Evolutionary conservation across 1,139 yeast species (phyloP).

Genomic region (Kodamaea sp.): DNA sequence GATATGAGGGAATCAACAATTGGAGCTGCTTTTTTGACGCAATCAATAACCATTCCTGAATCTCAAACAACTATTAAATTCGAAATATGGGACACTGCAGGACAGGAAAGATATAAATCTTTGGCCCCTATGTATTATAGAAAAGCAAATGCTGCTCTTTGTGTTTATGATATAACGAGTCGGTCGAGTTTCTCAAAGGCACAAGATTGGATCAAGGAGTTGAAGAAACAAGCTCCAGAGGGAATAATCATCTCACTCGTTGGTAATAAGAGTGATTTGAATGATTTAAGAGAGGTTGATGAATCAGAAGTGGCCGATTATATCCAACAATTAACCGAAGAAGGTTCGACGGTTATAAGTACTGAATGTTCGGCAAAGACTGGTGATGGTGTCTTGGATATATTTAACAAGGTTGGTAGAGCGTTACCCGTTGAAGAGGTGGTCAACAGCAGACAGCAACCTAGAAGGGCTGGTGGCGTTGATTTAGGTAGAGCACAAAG

Average conservation of each 20-base stretch:
- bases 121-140: slow-evolving; percentile 51
- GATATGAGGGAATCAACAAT: slow-evolving; percentile 93
- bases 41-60: slow-evolving; percentile 46
- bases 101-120: slow-evolving; percentile 47
- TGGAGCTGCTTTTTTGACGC: slow-evolving; percentile 96
- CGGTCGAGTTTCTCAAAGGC: slow-evolving; percentile 78
- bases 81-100: slow-evolving; percentile 55
- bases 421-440: slow-evolving; percentile 46
- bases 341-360: slow-evolving; percentile 26
- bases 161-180: slow-evolving; percentile 29
- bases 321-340: slow-evolving; percentile 28
- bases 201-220: slow-evolving; percentile 92
- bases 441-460: slow-evolving; percentile 23
- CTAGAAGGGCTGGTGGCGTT: slow-evolving; percentile 31
- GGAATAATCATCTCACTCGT: slow-evolving; percentile 56
- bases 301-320: slow-evolving; percentile 35
- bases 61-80: slow-evolving; percentile 27
- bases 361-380: slow-evolving; percentile 48
- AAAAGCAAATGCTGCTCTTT: slow-evolving; percentile 39
- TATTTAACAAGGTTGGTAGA: slow-evolving; percentile 39
- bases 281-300: slow-evolving; percentile 46
- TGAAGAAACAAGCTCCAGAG: slow-evolving; percentile 84
- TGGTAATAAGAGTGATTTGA: slow-evolving; percentile 59
- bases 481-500: slow-evolving; percentile 36
- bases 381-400: slow-evolving; percentile 46